phyloP scores from a whole-genome alignment of 148 eudicot species.

The Fagopyrum tataricum region DNA sequence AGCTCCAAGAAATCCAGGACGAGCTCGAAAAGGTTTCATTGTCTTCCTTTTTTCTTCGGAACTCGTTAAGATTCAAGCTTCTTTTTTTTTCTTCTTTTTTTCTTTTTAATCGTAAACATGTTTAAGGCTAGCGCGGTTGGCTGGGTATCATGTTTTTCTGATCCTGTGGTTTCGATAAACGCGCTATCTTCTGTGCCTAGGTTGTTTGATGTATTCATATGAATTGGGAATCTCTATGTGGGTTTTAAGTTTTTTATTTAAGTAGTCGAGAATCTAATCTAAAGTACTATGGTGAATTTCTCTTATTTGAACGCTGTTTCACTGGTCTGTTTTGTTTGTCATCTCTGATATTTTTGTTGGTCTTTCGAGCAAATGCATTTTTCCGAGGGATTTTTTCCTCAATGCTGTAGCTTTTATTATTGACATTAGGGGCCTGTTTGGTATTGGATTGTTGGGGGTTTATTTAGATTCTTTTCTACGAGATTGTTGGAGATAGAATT shows the following conservation, averaged over 20 bases:
- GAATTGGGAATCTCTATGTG: background rate
- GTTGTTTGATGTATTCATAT: background rate
- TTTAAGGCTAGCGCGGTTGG: too few relatives aligned
- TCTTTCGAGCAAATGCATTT: background rate
- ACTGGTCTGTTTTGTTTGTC: background rate
- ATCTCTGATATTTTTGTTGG: background rate
- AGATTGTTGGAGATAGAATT: too few relatives aligned
- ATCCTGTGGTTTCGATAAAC: background rate
- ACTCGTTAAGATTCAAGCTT: background rate
- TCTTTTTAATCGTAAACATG: background rate
- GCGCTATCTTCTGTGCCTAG: background rate
- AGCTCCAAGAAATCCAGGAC: conserved; percentile 87
- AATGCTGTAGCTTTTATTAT: background rate
- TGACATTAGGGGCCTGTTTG: too few relatives aligned
- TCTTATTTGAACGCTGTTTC: background rate
- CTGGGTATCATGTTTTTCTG: background rate
- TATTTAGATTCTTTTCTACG: too few relatives aligned
- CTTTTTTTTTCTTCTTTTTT: too few relatives aligned
- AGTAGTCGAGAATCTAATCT: background rate
- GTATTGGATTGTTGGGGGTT: too few relatives aligned
- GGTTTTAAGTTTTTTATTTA: background rate
- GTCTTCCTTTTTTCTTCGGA: background rate
- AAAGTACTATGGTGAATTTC: background rate
- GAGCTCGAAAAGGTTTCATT: conserved; percentile 75
- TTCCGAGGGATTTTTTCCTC: background rate